These are phyloP conservation scores for Salvia rosmarinus DNA, from an alignment of 257 asterid species.

Conservation along the genomic window DNA sequence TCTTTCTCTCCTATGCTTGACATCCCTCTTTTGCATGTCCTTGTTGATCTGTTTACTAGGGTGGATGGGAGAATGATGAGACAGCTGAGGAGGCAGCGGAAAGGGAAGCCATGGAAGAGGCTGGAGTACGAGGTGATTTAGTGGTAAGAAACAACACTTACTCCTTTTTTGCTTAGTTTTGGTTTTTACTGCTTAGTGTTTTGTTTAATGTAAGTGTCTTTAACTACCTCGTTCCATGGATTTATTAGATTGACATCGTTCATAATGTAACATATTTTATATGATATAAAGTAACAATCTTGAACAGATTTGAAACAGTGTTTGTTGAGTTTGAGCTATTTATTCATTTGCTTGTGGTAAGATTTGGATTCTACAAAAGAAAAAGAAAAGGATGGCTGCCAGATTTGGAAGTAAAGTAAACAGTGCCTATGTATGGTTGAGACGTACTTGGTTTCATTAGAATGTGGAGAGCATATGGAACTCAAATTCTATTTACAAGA, in stretches of 20 bases:
- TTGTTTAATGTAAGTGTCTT: constrained; percentile 7
- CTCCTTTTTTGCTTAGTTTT: not conserved
- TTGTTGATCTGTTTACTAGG: constrained; percentile 45
- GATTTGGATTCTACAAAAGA: not conserved
- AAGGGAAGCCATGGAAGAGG: constrained; percentile 94
- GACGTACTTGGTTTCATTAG: not conserved
- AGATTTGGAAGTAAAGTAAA: constrained; percentile 3
- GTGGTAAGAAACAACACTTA: constrained; percentile 51
- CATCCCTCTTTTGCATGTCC: constrained; percentile 10
- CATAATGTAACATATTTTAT: not conserved
- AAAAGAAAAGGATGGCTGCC: not conserved
- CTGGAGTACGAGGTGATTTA: constrained; percentile 91
- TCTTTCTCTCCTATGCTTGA: not conserved
- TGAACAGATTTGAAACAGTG: not conserved
- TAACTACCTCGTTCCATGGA: constrained; percentile 22
- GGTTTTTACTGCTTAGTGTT: not conserved
- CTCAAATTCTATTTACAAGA: not conserved
- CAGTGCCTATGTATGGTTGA: not conserved
- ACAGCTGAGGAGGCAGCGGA: constrained; percentile 89
- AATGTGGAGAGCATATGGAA: not conserved
- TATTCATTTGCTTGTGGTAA: not conserved
- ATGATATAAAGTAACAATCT: constrained; percentile 4
- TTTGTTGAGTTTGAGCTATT: not conserved
- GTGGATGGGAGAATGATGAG: constrained; percentile 99
- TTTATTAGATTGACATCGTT: not conserved